Evolutionary conservation across 2,329 filamentous ascomycete genomes (phyloP).

Genomic region (Hortaea sp.): DNA sequence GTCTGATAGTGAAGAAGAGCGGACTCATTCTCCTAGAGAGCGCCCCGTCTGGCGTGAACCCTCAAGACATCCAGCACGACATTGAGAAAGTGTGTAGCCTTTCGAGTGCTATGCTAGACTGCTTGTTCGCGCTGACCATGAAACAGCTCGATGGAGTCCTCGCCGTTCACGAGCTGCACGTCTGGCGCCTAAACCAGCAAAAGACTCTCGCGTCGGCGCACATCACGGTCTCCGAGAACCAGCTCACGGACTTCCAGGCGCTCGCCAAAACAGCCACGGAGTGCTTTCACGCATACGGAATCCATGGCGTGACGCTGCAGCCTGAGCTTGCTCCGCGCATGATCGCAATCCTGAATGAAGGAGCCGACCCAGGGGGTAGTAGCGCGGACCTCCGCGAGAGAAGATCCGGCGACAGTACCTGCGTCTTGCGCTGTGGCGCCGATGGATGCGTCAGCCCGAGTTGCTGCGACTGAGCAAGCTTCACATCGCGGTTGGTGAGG

Average conservation of each 20-base stretch:
- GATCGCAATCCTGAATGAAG: not conserved
- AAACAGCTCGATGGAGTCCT: slow-evolving; percentile 53
- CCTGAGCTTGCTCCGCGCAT: slow-evolving; percentile 41
- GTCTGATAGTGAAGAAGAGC: too few species aligned
- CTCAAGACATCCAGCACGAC: slow-evolving; percentile 57
- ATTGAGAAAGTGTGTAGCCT: slow-evolving; percentile 36
- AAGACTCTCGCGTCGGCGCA: slow-evolving; percentile 63
- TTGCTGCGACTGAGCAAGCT: too few species aligned
- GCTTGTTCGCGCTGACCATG: not conserved
- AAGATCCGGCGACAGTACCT: too few species aligned
- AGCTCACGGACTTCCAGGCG: slow-evolving; percentile 42
- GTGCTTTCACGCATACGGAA: slow-evolving; percentile 63
- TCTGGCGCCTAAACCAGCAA: slow-evolving; percentile 63
- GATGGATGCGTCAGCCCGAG: too few species aligned
- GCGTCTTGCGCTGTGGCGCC: too few species aligned
- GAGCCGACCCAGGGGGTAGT: too few species aligned
- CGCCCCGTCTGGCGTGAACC: too few species aligned
- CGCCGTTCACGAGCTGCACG: slow-evolving; percentile 57
- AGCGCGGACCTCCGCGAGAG: too few species aligned
- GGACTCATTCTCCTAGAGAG: too few species aligned
- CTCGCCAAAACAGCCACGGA: slow-evolving; percentile 54
- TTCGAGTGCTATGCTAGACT: not conserved
- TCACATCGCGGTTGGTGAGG: too few species aligned
- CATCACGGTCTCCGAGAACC: slow-evolving; percentile 43
- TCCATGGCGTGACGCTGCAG: slow-evolving; percentile 62